Evolutionary conservation across 2,329 filamentous ascomycete species (phyloP), one percentile per base, ranked within the genome.

Genomic region (Cytospora schulzeri): DNA sequence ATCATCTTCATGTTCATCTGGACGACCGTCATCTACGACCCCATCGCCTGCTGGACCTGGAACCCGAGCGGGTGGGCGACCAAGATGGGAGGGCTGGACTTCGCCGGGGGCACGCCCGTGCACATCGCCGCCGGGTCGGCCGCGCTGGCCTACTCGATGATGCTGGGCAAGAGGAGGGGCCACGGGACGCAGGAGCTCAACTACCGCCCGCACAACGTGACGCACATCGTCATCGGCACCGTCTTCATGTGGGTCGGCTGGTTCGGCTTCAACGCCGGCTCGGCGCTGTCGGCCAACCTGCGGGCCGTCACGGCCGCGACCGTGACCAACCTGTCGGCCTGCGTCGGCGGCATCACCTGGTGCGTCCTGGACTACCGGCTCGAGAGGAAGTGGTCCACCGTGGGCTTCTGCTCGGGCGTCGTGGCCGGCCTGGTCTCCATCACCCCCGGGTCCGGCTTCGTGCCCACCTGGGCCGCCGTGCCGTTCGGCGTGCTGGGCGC

Each of bases 21-120:
- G 93, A 85, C 90, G 1, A 97, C 93, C 6, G 74, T 96, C 65
- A 90, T 97, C 74, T 97, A 97, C 77, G 92, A 97, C 71, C 91
- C 92, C 2, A 93, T 97, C 73, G 93, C 93, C 54, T 96, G 92
- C 83, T 97, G 93, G 93, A 96, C 91, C 11, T 97, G 93, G 93
- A 96, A 96, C 75, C 77, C 90, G 0, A 80, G 81, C 35, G 93
- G 93, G 26, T 97, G 93, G 93, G 87, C 89, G 15, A 90, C 85
- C 77, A 82, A 85, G 69, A 85, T 96, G 78, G 92, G 92, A 55
- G 91, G 91, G 31, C 84, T 96, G 53, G 93, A 96, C 77, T 96
- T 95, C 72, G 93, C 93, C 26, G 92, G 93, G 68, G 93, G 93
- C 71, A 96, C 92, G 2, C 93, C 93, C 0, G 93, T 97, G 61